Conservation (phyloP, 2,329 filamentous ascomycete species). For the Ascochyta koolunga region DNA sequence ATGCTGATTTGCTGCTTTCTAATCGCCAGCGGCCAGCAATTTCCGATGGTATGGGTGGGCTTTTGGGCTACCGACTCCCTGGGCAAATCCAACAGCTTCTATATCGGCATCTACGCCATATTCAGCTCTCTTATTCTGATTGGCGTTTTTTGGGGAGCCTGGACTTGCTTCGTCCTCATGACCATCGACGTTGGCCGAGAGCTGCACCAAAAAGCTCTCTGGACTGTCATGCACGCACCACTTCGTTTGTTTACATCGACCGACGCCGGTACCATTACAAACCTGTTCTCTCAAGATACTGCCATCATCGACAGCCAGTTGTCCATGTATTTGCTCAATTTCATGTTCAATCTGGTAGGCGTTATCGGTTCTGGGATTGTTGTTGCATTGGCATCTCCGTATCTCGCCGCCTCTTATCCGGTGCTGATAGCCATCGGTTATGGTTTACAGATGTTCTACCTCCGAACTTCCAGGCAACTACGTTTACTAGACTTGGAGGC, state of each 20-base stretch:
- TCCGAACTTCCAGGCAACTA: slow-evolving; percentile 52
- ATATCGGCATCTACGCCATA: slow-evolving; percentile 1
- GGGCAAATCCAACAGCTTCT: not conserved
- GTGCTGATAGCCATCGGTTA: slow-evolving; percentile 33
- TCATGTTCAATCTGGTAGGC: slow-evolving; percentile 19
- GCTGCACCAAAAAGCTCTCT: slow-evolving; percentile 1
- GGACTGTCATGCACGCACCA: slow-evolving; percentile 3
- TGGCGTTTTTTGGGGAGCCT: not conserved
- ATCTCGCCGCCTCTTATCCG: slow-evolving; percentile 42
- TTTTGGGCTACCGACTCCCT: not conserved
- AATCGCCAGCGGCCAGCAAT: not conserved
- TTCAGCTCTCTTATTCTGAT: not conserved
- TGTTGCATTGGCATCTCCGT: slow-evolving; percentile 43
- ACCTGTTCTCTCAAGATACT: slow-evolving; percentile 20
- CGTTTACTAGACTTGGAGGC: slow-evolving; percentile 59
- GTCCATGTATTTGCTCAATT: slow-evolving; percentile 1
- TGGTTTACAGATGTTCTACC: slow-evolving; percentile 47
- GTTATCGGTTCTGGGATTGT: slow-evolving; percentile 28
- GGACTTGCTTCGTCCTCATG: not conserved
- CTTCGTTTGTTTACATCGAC: slow-evolving; percentile 1
- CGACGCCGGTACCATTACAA: slow-evolving; percentile 2
- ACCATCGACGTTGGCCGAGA: not conserved
- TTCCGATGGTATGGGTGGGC: slow-evolving; percentile 5
- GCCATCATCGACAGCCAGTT: slow-evolving; percentile 14
- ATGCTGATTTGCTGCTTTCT: not conserved